Conservation (phyloP, 2,329 filamentous ascomycete species). For the Neopestalotiopsis sp. region DNA sequence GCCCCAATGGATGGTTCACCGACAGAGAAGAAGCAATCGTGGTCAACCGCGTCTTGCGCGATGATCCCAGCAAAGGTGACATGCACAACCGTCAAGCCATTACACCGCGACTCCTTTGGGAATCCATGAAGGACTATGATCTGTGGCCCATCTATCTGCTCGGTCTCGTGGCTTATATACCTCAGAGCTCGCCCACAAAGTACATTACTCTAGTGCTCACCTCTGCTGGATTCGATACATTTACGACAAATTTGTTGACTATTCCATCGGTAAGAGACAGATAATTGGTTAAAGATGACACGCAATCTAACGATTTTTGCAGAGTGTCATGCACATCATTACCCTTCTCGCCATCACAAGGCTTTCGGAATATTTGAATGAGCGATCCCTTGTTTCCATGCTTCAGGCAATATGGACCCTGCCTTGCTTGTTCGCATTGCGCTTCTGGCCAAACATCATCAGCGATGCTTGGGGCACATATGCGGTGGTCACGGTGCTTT, state of each 20-base stretch:
- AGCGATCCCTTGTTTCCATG: slow-evolving; percentile 52
- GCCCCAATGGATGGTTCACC: slow-evolving; percentile 60
- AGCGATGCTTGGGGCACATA: slow-evolving; percentile 57
- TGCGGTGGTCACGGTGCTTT: slow-evolving; percentile 51
- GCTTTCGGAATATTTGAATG: slow-evolving; percentile 55
- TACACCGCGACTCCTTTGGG: slow-evolving; percentile 52
- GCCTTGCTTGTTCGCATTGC: slow-evolving; percentile 57
- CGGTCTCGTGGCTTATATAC: slow-evolving; percentile 55
- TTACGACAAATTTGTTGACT: slow-evolving; percentile 61
- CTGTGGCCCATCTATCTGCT: slow-evolving; percentile 61
- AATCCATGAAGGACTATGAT: slow-evolving; percentile 59
- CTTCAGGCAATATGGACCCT: slow-evolving; percentile 59
- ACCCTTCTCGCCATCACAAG: slow-evolving; percentile 57
- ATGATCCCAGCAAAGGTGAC: slow-evolving; percentile 63
- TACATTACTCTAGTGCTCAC: slow-evolving; percentile 61
- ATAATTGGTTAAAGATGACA: neutral
- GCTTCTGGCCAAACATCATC: slow-evolving; percentile 49
- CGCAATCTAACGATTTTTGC: slow-evolving; percentile 17
- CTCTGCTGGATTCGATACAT: slow-evolving; percentile 56
- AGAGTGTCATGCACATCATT: slow-evolving; percentile 55
- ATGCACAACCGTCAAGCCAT: slow-evolving; percentile 65
- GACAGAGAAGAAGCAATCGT: slow-evolving; percentile 63
- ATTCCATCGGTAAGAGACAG: slow-evolving; percentile 51
- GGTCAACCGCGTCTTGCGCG: slow-evolving; percentile 61
- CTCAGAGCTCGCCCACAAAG: slow-evolving; percentile 48